Evolutionary conservation across 2,329 filamentous ascomycete genomes (phyloP).

Genomic region (Purpureocillium takamizusanense): DNA sequence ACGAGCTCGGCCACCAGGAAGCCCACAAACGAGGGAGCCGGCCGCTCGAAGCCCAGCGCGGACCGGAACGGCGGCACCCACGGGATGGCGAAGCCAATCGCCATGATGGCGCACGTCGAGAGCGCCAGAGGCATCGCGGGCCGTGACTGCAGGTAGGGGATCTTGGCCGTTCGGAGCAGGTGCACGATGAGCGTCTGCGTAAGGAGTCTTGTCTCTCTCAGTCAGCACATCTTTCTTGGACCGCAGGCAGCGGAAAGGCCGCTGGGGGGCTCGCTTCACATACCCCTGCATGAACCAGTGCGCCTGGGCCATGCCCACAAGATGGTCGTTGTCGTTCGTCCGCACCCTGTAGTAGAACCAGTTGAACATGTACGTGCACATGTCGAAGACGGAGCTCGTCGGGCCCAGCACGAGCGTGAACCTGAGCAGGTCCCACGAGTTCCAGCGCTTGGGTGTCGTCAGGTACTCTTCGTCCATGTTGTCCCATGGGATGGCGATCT

Average conservation of each 20-base stretch:
- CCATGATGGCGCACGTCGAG: slow-evolving; percentile 15
- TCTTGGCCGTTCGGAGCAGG: slow-evolving; percentile 15
- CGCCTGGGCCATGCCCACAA: slow-evolving; percentile 12
- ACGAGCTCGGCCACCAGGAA: slow-evolving; percentile 14
- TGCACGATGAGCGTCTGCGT: slow-evolving; percentile 20
- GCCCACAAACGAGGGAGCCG: slow-evolving; percentile 11
- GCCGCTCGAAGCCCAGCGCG: slow-evolving; percentile 11
- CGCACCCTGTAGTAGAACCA: slow-evolving; percentile 15
- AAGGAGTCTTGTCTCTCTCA: slow-evolving; percentile 8
- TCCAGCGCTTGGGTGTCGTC: slow-evolving; percentile 15
- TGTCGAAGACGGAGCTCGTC: slow-evolving; percentile 18
- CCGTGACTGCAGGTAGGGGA: slow-evolving; percentile 16
- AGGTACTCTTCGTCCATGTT: slow-evolving; percentile 16
- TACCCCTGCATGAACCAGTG: slow-evolving; percentile 18
- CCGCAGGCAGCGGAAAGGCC: no score
- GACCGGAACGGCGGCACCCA: slow-evolving; percentile 14
- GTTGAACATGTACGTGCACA: slow-evolving; percentile 13
- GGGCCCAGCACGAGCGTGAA: slow-evolving; percentile 17
- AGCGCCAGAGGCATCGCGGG: slow-evolving; percentile 11
- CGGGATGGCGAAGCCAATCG: slow-evolving; percentile 14
- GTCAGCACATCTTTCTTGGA: no score
- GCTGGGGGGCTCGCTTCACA: not conserved
- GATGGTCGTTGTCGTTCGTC: slow-evolving; percentile 5
- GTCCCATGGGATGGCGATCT: slow-evolving; percentile 20
- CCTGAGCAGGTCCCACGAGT: slow-evolving; percentile 16